These are phyloP conservation scores for Globisporangium yorkense DNA, from an alignment of 352 stramenopile genomes.

Conservation along the genomic window DNA sequence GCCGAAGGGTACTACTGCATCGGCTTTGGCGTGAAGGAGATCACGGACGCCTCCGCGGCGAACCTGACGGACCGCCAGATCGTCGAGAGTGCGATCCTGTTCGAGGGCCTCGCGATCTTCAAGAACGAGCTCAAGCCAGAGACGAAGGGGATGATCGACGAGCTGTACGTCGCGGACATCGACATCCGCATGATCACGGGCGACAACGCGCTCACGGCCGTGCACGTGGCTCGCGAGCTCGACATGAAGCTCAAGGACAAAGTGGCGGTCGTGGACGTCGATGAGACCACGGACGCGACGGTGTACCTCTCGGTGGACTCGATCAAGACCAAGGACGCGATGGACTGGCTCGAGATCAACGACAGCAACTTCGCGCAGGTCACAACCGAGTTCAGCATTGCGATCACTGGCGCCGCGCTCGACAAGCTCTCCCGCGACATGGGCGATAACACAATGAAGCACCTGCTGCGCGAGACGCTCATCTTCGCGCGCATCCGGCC, in stretches of 20 bases:
- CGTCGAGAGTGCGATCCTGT: slow-evolving; percentile 53
- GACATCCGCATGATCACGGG: slow-evolving; percentile 76
- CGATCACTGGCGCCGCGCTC: slow-evolving; percentile 41
- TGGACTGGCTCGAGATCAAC: slow-evolving; percentile 30
- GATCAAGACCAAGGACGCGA: slow-evolving; percentile 18
- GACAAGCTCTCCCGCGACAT: slow-evolving; percentile 26
- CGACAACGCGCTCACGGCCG: slow-evolving; percentile 52
- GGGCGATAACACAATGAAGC: slow-evolving; percentile 27
- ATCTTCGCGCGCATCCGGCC: slow-evolving; percentile 60
- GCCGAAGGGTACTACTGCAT: slow-evolving; percentile 67
- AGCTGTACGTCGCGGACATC: slow-evolving; percentile 62
- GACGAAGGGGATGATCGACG: slow-evolving; percentile 47
- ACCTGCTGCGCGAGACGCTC: slow-evolving; percentile 28
- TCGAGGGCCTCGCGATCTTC: slow-evolving; percentile 77
- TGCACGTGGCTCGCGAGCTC: slow-evolving; percentile 37
- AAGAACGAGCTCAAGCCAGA: slow-evolving; percentile 80
- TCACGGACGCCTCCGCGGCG: slow-evolving; percentile 10
- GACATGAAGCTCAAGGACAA: slow-evolving; percentile 32
- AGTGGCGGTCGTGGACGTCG: slow-evolving; percentile 36
- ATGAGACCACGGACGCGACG: slow-evolving; percentile 9
- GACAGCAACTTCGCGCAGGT: slow-evolving; percentile 19
- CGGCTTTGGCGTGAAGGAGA: slow-evolving; percentile 27
- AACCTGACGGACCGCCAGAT: slow-evolving; percentile 18
- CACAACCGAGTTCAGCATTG: slow-evolving; percentile 28
- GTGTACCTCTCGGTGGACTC: slow-evolving; percentile 31